phyloP scores from a whole-genome alignment of 2,329 filamentous ascomycete genomes.

The Trichoderma koningii region DNA sequence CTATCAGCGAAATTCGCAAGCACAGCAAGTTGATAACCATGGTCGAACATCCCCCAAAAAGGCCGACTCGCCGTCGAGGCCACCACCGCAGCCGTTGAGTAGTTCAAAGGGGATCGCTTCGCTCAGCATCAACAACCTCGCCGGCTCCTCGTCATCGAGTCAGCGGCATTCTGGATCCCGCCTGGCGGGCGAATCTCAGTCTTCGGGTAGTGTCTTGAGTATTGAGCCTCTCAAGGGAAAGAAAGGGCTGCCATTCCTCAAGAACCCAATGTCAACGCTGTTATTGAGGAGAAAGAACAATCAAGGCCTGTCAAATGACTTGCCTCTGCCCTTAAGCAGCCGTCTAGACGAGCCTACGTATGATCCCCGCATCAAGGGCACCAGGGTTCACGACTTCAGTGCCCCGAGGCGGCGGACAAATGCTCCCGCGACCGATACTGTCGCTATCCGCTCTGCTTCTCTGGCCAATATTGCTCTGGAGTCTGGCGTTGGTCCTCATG shows the following conservation, averaged over 20 bases:
- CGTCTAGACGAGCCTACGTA: conserved; percentile 52
- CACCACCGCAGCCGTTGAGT: conserved; percentile 35
- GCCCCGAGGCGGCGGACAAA: conserved; percentile 54
- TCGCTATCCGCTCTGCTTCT: conserved; percentile 29
- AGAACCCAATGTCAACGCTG: conserved; percentile 61
- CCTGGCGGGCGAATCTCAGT: conserved; percentile 32
- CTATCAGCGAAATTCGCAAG: conserved; percentile 46
- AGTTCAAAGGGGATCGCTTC: conserved; percentile 42
- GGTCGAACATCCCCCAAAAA: conserved; percentile 34
- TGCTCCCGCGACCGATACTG: conserved; percentile 27
- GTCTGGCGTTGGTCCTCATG: conserved; percentile 18
- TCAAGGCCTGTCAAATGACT: conserved; percentile 50
- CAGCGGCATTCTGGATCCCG: conserved; percentile 46
- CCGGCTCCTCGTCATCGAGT: conserved; percentile 37
- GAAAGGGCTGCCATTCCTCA: conserved; percentile 59
- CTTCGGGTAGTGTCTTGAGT: conserved; percentile 29
- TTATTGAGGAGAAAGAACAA: conserved; percentile 59
- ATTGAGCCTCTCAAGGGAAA: conserved; percentile 50
- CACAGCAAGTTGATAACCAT: conserved; percentile 30
- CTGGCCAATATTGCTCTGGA: conserved; percentile 29
- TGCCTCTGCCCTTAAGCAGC: conserved; percentile 45
- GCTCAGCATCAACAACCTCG: conserved; percentile 54
- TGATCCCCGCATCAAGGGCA: conserved; percentile 66
- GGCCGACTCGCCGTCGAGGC: conserved; percentile 39
- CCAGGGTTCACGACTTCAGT: conserved; percentile 66